Evolutionary conservation across 495 filamentous ascomycete genomes (phyloP), one percentile per base, ranked within the genome.

Genomic region (Penicillium subrubescens): DNA sequence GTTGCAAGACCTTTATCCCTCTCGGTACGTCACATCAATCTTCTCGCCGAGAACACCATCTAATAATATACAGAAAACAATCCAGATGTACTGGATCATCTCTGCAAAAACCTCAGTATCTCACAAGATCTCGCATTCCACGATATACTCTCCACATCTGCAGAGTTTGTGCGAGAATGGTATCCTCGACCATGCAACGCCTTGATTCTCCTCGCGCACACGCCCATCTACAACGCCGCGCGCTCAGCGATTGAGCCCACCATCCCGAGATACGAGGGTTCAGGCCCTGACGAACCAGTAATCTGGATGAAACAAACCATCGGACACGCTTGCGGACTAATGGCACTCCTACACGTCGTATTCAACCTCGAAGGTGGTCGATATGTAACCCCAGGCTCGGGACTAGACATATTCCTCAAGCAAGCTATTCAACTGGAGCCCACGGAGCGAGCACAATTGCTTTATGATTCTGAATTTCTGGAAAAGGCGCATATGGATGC

Each of bases 401-500:
- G 72, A 17, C 67, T 82, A 1, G 72, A 73, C 1, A 65, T 31
- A 7, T 59, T 80, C 8, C 67, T 70, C 11, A 63, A 71, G 33
- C 56, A 60, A 33, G 72, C 72, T 33, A 72, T 79, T 31, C 68
- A 64, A 3, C 71, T 82, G 14, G 82, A 83, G 35, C 79, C 80
- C 0, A 10, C 25, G 5, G 69, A 73, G 39, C 81, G 94, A 59
- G 87, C 91, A 3, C 71, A 85, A 15, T 73, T 93, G 17, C 79
- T 97, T 11, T 91, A 96, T 68, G 77, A 86, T 33, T 90, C 88
- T 2, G 67, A 77, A 21, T 84, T 83, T 23, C 77, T 97, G 14
- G 92, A 93, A 61, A 68, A 72, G 23, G 90, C 90, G 39, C 91
- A 97, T 73, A 83, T 84, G 67, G 81, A 84, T 48, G 92, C 88